Evolutionary conservation across 176 grass and related monocot species (phyloP).

Genomic region (Tillandsia leiboldiana): DNA sequence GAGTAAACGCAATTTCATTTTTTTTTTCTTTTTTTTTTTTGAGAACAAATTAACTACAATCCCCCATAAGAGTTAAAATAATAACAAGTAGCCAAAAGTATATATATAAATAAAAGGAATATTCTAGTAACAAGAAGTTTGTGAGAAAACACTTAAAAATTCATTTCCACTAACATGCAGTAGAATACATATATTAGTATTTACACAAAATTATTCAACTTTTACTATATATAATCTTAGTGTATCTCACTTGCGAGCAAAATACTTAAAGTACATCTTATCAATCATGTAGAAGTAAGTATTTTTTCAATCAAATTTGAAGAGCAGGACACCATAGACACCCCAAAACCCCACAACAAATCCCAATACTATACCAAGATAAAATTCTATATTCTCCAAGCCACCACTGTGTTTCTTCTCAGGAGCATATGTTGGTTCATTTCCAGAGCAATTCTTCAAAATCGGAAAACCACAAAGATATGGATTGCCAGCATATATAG

Average conservation of each 20-base stretch:
- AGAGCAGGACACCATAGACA: not conserved
- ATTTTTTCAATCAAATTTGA: conserved; percentile 1
- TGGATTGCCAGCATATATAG: conserved; percentile 20
- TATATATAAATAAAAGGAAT: too few relatives aligned
- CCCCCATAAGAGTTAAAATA: too few relatives aligned
- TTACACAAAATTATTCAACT: too few relatives aligned
- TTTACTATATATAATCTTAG: too few relatives aligned
- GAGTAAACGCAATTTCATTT: too few relatives aligned
- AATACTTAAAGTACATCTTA: not conserved
- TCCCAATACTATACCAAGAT: conserved; percentile 8
- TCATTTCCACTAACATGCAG: too few relatives aligned
- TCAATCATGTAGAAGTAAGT: conserved; percentile 14
- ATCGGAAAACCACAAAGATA: conserved; percentile 22
- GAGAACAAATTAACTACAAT: too few relatives aligned
- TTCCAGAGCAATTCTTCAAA: conserved; percentile 3
- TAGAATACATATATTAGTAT: too few relatives aligned
- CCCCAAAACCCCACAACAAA: conserved; percentile 7
- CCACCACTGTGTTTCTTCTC: not conserved
- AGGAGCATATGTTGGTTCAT: not conserved
- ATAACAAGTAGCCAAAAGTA: too few relatives aligned
- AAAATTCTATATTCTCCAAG: not conserved
- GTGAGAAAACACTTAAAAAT: too few relatives aligned
- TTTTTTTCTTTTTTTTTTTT: too few relatives aligned
- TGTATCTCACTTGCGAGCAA: not conserved
- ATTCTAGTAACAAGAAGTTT: too few relatives aligned